Base-by-base conservation (phyloP, 495 filamentous ascomycete species). In the Parmelia sp. region DNA sequence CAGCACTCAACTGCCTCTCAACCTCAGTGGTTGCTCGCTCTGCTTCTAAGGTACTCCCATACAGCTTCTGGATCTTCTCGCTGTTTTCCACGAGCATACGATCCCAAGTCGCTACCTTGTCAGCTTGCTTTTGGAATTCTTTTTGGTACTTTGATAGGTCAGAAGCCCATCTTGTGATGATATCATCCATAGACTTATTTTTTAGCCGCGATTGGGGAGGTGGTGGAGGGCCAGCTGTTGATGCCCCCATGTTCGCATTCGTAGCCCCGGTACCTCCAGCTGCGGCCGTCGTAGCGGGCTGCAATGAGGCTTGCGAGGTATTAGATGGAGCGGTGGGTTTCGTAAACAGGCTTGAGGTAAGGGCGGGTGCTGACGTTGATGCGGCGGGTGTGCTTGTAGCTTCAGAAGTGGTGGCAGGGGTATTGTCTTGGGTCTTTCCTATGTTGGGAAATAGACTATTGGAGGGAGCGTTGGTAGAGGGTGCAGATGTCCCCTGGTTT, bases 121-220 rank as follows among this genome's bases (percentile, higher is more conserved):
- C 76, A 0, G 95, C 95, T 72, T 97, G 91, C 5, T 86, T 80
- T 62, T 91, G 89, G 79, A 97, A 99, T 55, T 96, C 90, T 71
- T 93, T 91, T 72, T 97, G 92, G 72, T 97, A 96, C 71, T 95
- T 94, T 63, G 90, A 86, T 35, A 97, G 83, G 71, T 97, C 94
- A 0, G 90, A 88, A 0, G 94, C 94, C 95, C 95, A 99, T 23
- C 90, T 85, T n/a, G 89, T 96, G 70, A 99, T 91, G 68, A 99
- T 97, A 73, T 99, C 95, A 71, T 97, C 94, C 93, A 99, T 97
- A 1, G 93, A 95, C 78, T 96, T 97, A 73, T 96, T 96, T 79
- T 95, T 96, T 27, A 99, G 78, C 17, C 94, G 90, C 3, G 93
- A 93, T 69, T 90, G 83, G 27, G 87, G 83, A 21, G 83, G 78